Evolutionary conservation across 2,329 filamentous ascomycete species (phyloP).

Genomic region (Phialemonium atrogriseum): DNA sequence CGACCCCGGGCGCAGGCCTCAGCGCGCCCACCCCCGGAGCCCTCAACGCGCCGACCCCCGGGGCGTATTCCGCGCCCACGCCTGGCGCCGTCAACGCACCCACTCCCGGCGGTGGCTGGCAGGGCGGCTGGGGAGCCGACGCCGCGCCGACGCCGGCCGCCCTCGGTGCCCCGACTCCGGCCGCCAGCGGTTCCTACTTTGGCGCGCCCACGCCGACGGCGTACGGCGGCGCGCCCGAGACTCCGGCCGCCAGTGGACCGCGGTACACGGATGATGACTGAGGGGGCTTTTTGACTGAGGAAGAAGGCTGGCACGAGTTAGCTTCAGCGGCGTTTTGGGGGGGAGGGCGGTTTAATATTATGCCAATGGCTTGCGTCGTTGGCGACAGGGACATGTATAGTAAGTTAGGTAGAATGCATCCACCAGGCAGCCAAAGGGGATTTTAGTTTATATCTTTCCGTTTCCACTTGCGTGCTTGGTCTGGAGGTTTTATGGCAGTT

Average conservation of each 20-base stretch:
- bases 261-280: conserved; percentile 46
- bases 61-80: conserved; percentile 57
- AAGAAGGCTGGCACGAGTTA: no score
- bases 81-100: conserved; percentile 55
- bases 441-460: no score
- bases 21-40: conserved; percentile 55
- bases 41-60: conserved; percentile 63
- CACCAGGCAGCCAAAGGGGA: no score
- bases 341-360: no score
- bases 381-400: no score
- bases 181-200: conserved; percentile 51
- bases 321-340: no score
- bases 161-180: conserved; percentile 62
- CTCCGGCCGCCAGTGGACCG: conserved; percentile 51
- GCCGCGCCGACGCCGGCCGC: conserved; percentile 59
- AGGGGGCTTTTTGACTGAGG: no score
- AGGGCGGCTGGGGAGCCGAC: conserved; percentile 47
- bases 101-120: conserved; percentile 59
- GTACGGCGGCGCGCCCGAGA: conserved; percentile 46
- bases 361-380: no score
- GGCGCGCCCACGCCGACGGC: conserved; percentile 59
- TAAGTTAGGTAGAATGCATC: no score
- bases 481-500: no score
- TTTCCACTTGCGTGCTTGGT: no score
- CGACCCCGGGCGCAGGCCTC: conserved; percentile 52